Conservation (phyloP, 2,329 filamentous ascomycete genomes). For the Aspergillus sp. region DNA sequence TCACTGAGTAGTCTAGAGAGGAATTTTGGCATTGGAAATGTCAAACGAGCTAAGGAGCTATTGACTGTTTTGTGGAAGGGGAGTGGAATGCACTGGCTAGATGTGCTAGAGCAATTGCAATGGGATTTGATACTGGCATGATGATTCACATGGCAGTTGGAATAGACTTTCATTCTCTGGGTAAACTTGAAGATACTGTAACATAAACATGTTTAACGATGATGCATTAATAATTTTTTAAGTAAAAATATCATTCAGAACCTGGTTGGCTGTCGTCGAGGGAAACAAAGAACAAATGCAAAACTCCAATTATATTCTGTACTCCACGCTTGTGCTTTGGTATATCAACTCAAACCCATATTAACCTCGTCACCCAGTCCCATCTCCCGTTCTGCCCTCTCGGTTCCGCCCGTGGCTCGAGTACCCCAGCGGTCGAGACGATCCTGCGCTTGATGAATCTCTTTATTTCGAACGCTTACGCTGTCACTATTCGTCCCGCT, state of each 20-base stretch:
- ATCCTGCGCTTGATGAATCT: slow-evolving; percentile 37
- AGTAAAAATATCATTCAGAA: neutral
- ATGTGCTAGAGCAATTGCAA: slow-evolving; percentile 24
- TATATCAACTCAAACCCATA: slow-evolving; percentile 69
- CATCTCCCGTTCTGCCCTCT: slow-evolving; percentile 54
- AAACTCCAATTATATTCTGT: neutral
- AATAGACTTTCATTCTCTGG: neutral
- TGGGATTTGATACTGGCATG: slow-evolving; percentile 32
- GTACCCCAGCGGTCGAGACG: slow-evolving; percentile 50
- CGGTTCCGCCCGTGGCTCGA: slow-evolving; percentile 51
- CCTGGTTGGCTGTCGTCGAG: too few relatives aligned
- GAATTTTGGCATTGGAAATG: slow-evolving; percentile 34
- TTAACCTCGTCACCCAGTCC: slow-evolving; percentile 78
- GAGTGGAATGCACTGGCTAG: slow-evolving; percentile 23
- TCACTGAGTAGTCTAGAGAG: slow-evolving; percentile 23
- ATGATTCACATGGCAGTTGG: neutral
- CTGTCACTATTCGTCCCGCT: slow-evolving; percentile 25
- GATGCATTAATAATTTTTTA: neutral
- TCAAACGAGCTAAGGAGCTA: slow-evolving; percentile 26
- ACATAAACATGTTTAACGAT: neutral
- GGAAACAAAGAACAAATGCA: neutral
- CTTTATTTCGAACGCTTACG: slow-evolving; percentile 31
- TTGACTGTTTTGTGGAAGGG: slow-evolving; percentile 22
- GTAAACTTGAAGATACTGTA: neutral
- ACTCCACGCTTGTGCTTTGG: neutral